Conservation (phyloP, 768 basidiomycete species). For the Trametes meyenii region DNA sequence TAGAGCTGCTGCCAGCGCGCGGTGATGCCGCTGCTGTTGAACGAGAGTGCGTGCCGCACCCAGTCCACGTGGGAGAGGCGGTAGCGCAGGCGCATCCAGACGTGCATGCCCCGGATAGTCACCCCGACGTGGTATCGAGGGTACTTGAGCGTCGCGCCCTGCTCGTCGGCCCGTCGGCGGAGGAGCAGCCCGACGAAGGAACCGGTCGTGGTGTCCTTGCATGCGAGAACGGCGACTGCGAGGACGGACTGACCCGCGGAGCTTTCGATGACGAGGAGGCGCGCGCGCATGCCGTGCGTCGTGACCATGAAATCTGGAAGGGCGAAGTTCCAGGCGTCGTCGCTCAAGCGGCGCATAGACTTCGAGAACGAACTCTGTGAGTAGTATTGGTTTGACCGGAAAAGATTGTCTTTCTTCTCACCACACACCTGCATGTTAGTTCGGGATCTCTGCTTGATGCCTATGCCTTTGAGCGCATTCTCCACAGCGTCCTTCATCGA, state of each 20-base stretch:
- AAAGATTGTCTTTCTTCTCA: too few species aligned
- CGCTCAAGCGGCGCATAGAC: neutral
- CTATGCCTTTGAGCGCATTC: slow-evolving; percentile 5
- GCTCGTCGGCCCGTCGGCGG: slow-evolving; percentile 3
- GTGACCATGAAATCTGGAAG: slow-evolving; percentile 16
- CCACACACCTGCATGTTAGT: too few species aligned
- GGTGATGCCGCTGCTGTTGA: slow-evolving; percentile 3
- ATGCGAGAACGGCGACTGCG: slow-evolving; percentile 16
- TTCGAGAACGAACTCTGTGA: neutral
- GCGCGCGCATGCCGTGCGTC: slow-evolving; percentile 15
- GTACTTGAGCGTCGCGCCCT: neutral
- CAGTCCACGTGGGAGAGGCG: slow-evolving; percentile 16
- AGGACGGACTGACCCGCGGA: neutral
- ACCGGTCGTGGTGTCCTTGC: slow-evolving; percentile 9
- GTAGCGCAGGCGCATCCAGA: slow-evolving; percentile 15
- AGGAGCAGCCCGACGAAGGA: slow-evolving; percentile 20
- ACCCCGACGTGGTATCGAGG: slow-evolving; percentile 19
- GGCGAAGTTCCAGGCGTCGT: slow-evolving; percentile 2
- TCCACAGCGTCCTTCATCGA: slow-evolving; percentile 4
- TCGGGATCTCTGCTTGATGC: neutral
- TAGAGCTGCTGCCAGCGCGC: slow-evolving; percentile 19
- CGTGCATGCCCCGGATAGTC: slow-evolving; percentile 7
- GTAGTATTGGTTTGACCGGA: too few species aligned
- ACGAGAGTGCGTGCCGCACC: slow-evolving; percentile 15
- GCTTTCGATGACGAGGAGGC: slow-evolving; percentile 13